Percentiles rank a stretch among this genome's conserved stretches.
phyloP scores from a whole-genome alignment of 805 yeast species.

The Ogataea paradorogensis region DNA sequence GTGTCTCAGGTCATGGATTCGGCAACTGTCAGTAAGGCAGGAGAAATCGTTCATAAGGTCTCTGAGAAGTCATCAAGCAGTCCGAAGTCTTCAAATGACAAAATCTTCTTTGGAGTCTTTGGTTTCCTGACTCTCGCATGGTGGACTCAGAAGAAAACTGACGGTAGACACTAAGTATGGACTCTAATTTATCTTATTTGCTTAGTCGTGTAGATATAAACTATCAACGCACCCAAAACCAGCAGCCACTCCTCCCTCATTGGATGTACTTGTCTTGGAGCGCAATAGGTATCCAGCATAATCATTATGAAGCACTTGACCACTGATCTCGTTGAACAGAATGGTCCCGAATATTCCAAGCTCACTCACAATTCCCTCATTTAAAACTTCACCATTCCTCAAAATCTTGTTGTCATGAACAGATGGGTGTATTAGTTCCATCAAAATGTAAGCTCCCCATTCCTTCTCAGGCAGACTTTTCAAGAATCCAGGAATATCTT shows the following conservation, averaged over 20 bases:
- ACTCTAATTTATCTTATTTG: constrained; percentile 2
- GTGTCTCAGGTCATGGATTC: constrained; percentile 16
- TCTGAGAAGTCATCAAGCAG: constrained; percentile 1
- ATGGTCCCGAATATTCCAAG: constrained; percentile 87
- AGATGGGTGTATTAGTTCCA: constrained; percentile 89
- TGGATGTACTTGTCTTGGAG: constrained; percentile 79
- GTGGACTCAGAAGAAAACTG: constrained; percentile 31
- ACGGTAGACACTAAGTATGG: constrained; percentile 17
- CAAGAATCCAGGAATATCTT: constrained; percentile 77
- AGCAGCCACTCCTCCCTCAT: constrained; percentile 99
- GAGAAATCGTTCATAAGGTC: constrained; percentile 16
- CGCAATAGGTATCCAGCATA: constrained; percentile 84
- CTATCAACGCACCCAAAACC: constrained; percentile 97
- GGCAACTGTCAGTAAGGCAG: constrained; percentile 16
- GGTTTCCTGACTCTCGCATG: constrained; percentile 30
- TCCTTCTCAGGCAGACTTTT: constrained; percentile 55
- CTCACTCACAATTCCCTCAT: constrained; percentile 84
- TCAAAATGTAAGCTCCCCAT: constrained; percentile 89
- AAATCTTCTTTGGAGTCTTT: constrained; percentile 27
- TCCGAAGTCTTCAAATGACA: constrained; percentile 14
- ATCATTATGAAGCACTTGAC: constrained; percentile 57
- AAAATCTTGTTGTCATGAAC: constrained; percentile 64
- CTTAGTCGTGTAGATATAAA: constrained; percentile 48
- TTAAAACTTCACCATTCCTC: constrained; percentile 56
- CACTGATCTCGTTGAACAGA: constrained; percentile 64